Conservation (phyloP, 2,329 filamentous ascomycete genomes). For the Beauveria sp. region DNA sequence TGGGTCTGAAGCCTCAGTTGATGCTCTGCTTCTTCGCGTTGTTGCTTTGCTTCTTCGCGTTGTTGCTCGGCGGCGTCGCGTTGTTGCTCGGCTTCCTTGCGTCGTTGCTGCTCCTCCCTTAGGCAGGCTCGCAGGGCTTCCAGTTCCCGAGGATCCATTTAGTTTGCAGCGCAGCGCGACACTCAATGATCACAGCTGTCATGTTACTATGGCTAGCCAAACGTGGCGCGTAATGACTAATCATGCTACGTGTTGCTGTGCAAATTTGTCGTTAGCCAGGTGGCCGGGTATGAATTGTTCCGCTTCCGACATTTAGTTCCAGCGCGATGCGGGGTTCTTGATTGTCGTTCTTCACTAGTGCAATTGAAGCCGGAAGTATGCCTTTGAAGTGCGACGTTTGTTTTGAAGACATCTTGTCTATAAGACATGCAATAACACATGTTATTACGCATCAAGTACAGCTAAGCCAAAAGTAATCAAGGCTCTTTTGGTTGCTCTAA, state of each 20-base stretch:
- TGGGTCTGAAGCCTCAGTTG: not conserved
- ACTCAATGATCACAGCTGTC: too few species aligned
- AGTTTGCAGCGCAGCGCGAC: too few species aligned
- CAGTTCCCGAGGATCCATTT: too few species aligned
- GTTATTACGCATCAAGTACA: not conserved
- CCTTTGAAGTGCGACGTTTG: not conserved
- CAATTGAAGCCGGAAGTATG: not conserved
- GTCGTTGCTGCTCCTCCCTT: too few species aligned
- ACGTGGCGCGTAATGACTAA: too few species aligned
- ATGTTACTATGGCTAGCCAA: too few species aligned
- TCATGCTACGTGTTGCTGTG: too few species aligned
- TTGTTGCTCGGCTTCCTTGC: too few species aligned
- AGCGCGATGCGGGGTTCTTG: not conserved
- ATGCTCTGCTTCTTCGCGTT: not conserved
- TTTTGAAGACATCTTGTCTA: not conserved
- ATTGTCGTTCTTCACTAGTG: not conserved
- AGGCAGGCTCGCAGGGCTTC: too few species aligned
- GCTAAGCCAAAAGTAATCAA: not conserved
- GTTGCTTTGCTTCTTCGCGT: not conserved
- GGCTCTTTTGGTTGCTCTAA: not conserved
- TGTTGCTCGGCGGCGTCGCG: not conserved
- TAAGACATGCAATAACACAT: not conserved
- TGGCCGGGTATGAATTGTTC: not conserved
- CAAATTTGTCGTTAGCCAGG: too few species aligned
- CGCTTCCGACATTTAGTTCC: not conserved